These are phyloP conservation scores for Zygnema circumcarinatum DNA, from an alignment of 139 green algal species.

Conservation along the genomic window DNA sequence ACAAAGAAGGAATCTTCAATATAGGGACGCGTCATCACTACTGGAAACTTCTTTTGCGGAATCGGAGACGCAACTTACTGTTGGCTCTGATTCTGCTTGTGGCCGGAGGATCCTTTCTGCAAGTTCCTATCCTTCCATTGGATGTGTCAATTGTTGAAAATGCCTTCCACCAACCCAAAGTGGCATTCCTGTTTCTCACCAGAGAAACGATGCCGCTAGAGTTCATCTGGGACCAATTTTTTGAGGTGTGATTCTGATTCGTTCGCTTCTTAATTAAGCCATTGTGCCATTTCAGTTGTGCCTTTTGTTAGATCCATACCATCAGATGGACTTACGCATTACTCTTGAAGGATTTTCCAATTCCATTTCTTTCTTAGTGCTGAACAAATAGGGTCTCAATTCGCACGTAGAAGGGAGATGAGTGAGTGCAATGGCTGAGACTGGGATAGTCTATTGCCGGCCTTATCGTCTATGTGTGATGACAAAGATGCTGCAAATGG, in stretches of 20 bases:
- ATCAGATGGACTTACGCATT: background rate
- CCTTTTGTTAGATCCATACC: background rate
- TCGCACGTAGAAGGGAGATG: background rate
- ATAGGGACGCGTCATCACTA: background rate
- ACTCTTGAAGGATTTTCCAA: background rate
- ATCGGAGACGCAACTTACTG: background rate
- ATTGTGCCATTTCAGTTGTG: too few relatives aligned
- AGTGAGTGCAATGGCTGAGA: background rate
- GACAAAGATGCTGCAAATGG: too few relatives aligned
- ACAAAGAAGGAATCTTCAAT: too few relatives aligned
- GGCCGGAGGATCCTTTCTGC: background rate
- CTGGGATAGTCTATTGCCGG: too few relatives aligned
- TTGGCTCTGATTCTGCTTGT: background rate
- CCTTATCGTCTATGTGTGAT: too few relatives aligned
- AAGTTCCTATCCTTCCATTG: background rate
- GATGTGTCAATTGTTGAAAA: background rate
- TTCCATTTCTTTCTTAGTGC: background rate
- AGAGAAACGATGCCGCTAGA: background rate
- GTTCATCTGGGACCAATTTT: slow-evolving; percentile 23
- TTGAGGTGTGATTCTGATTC: background rate
- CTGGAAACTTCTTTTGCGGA: background rate
- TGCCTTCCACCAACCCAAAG: background rate
- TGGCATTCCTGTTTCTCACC: slow-evolving; percentile 7
- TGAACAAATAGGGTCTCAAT: too few relatives aligned
- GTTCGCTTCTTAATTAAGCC: background rate